Evolutionary conservation across 2,329 filamentous ascomycete species (phyloP).

Genomic region (Fusarium mexicanum): DNA sequence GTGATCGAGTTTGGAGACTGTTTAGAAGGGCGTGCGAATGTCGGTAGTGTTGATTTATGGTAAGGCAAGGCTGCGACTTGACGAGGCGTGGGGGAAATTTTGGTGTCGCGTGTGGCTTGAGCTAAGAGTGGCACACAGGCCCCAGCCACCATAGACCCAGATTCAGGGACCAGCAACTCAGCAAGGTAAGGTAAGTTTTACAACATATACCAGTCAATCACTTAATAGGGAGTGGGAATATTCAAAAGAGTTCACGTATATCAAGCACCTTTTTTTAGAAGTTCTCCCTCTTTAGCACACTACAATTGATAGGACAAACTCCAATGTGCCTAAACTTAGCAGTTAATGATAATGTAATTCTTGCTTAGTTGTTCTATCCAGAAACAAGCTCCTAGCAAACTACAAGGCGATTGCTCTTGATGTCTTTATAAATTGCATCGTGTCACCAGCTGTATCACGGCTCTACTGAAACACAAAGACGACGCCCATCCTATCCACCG

Average conservation of each 20-base stretch:
- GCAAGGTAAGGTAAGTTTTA: not conserved
- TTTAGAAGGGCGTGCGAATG: slow-evolving; percentile 1
- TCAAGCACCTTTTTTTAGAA: not conserved
- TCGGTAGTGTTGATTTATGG: slow-evolving; percentile 29
- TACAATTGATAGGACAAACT: not conserved
- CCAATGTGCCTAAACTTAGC: not conserved
- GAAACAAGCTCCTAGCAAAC: not conserved
- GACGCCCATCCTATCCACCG: slow-evolving; percentile 87
- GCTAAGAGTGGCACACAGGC: slow-evolving; percentile 22
- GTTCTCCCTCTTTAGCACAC: not conserved
- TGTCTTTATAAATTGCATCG: slow-evolving; percentile 4
- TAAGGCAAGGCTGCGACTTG: slow-evolving; percentile 45
- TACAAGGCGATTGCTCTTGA: slow-evolving; percentile 22
- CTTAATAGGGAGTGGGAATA: not conserved
- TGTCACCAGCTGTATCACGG: slow-evolving; percentile 4
- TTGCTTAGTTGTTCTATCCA: slow-evolving; percentile 14
- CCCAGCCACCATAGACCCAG: slow-evolving; percentile 19
- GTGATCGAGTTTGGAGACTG: not conserved
- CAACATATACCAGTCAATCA: not conserved
- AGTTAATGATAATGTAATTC: not conserved
- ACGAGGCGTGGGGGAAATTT: slow-evolving; percentile 49
- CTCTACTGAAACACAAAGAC: slow-evolving; percentile 80
- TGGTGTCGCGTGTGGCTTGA: slow-evolving; percentile 31
- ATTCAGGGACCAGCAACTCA: not conserved
- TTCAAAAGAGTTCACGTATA: not conserved